Conservation (phyloP, 2,329 filamentous ascomycete genomes). For the Claviceps arundinis region DNA sequence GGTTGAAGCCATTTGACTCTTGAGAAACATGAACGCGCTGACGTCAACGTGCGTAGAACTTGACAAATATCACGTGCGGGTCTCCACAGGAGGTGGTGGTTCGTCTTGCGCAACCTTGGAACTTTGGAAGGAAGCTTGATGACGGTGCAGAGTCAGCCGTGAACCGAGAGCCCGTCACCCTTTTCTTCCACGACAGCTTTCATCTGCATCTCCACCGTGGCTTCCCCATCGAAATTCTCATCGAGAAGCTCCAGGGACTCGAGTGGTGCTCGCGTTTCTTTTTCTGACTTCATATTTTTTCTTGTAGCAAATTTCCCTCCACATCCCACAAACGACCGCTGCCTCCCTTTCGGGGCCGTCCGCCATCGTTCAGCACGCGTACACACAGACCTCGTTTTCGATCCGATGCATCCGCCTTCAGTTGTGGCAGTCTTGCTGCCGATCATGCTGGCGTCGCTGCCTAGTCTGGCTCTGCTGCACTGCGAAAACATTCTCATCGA, state of each 20-base stretch:
- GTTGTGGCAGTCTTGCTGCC: slow-evolving; percentile 23
- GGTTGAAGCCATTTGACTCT: no score
- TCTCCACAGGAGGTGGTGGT: slow-evolving; percentile 6
- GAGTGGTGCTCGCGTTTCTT: background rate
- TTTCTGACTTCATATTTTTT: background rate
- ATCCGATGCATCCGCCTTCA: slow-evolving; percentile 27
- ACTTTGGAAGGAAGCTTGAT: slow-evolving; percentile 7
- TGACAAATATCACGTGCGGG: slow-evolving; percentile 15
- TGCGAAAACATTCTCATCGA: slow-evolving; percentile 51
- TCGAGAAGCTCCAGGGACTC: background rate
- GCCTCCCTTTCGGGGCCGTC: background rate
- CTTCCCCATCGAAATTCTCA: slow-evolving; percentile 11
- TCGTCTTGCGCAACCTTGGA: no score
- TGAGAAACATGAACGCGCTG: no score
- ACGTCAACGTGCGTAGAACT: no score
- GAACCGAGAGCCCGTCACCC: slow-evolving; percentile 9
- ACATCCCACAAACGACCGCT: background rate
- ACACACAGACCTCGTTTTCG: background rate
- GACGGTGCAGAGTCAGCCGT: slow-evolving; percentile 9
- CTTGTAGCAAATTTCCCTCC: background rate
- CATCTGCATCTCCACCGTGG: slow-evolving; percentile 15
- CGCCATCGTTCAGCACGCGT: background rate
- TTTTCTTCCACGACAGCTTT: slow-evolving; percentile 5
- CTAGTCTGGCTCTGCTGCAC: slow-evolving; percentile 37
- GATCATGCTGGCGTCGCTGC: slow-evolving; percentile 23